phyloP scores from a whole-genome alignment of 306 rosid genomes.

The Luffa acutangula region DNA sequence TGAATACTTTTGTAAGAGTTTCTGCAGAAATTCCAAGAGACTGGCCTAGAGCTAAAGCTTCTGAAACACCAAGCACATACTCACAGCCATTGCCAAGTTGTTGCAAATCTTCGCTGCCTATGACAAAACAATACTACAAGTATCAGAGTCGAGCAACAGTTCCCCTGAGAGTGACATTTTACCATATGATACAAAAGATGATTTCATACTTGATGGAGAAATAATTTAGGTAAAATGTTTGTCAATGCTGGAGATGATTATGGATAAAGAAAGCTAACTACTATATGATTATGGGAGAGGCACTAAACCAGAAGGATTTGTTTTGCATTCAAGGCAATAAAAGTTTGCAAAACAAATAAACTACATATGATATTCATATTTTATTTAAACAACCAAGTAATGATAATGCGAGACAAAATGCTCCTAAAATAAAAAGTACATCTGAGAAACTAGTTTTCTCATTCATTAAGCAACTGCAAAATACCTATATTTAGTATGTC shows the following conservation, averaged over 20 bases:
- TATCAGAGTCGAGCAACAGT: slow-evolving; percentile 4
- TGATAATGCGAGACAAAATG: neutral
- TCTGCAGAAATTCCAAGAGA: slow-evolving; percentile 67
- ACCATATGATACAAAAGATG: neutral
- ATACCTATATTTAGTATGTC: neutral
- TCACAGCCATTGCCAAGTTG: slow-evolving; percentile 85
- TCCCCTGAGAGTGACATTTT: neutral
- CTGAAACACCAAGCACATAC: slow-evolving; percentile 89
- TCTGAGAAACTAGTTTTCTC: neutral
- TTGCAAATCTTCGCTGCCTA: slow-evolving; percentile 96
- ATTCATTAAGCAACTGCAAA: neutral
- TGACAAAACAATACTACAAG: slow-evolving; percentile 10
- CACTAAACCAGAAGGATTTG: neutral
- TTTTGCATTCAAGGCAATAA: neutral
- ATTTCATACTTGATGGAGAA: neutral
- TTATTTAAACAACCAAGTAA: neutral
- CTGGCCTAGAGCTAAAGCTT: slow-evolving; percentile 89
- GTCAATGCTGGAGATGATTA: neutral
- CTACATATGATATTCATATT: neutral
- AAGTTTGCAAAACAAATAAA: neutral
- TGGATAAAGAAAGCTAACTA: neutral
- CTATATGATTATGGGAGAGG: neutral
- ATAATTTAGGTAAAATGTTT: neutral
- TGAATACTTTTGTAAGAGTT: slow-evolving; percentile 71
- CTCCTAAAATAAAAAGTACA: neutral